These are phyloP conservation scores for Panaeolus cyanescens DNA, from an alignment of 768 basidiomycete species.

Conservation along the genomic window DNA sequence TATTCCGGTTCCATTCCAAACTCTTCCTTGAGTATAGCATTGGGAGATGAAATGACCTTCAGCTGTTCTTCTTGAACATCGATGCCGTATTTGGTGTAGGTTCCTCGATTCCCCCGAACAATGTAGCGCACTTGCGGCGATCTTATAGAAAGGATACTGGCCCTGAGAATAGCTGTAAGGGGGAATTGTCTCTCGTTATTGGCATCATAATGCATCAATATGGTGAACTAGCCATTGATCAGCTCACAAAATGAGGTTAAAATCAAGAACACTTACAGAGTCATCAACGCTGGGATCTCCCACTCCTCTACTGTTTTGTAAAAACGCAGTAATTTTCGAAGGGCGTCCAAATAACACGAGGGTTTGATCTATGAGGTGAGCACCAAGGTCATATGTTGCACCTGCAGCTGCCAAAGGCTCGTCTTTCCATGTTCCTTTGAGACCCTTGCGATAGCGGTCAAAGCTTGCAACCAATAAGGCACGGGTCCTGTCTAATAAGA, in stretches of 20 bases:
- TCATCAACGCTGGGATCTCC: slow-evolving; percentile 70
- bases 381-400: slow-evolving; percentile 74
- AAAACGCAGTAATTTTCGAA: slow-evolving; percentile 62
- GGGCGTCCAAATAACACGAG: slow-evolving; percentile 79
- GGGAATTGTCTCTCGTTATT: slow-evolving; percentile 46
- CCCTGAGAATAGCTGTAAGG: slow-evolving; percentile 67
- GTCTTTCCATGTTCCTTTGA: slow-evolving; percentile 85
- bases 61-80: slow-evolving; percentile 83
- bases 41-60: slow-evolving; percentile 51
- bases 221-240: slow-evolving; percentile 44
- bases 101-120: slow-evolving; percentile 71
- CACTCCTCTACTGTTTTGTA: slow-evolving; percentile 68
- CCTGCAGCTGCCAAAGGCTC: slow-evolving; percentile 60
- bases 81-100: slow-evolving; percentile 74
- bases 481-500: not conserved
- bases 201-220: slow-evolving; percentile 51
- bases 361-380: slow-evolving; percentile 81
- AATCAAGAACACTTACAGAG: slow-evolving; percentile 40
- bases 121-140: slow-evolving; percentile 69
- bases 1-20: slow-evolving; percentile 67
- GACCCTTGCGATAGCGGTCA: slow-evolving; percentile 68
- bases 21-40: slow-evolving; percentile 40
- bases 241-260: not conserved
- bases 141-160: slow-evolving; percentile 68
- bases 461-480: slow-evolving; percentile 43